These are phyloP conservation scores for Aphanoascus verrucosus DNA, from an alignment of 2,329 filamentous ascomycete genomes.

Conservation along the genomic window DNA sequence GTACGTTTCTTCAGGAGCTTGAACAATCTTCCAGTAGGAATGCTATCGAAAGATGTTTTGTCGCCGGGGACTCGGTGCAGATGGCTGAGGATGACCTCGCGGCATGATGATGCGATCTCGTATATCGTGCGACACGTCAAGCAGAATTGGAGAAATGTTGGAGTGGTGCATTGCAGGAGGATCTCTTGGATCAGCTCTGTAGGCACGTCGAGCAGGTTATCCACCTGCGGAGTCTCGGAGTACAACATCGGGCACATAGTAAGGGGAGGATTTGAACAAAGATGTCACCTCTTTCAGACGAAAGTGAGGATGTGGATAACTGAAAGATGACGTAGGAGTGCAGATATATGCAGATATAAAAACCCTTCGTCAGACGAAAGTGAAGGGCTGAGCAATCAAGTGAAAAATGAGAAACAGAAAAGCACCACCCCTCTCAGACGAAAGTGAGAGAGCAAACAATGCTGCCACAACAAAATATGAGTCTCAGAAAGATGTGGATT, in stretches of 20 bases:
- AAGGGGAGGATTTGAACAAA: not conserved
- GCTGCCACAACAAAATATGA: too few relatives aligned
- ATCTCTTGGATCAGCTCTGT: constrained; percentile 35
- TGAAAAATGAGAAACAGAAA: too few relatives aligned
- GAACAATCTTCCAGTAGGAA: constrained; percentile 23
- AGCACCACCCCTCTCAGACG: too few relatives aligned
- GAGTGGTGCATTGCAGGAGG: constrained; percentile 25
- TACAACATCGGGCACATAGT: not conserved
- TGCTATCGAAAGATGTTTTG: constrained; percentile 18
- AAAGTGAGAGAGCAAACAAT: too few relatives aligned
- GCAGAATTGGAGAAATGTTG: constrained; percentile 31
- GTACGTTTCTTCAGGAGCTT: constrained; percentile 24
- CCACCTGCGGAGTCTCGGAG: not conserved
- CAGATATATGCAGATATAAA: too few relatives aligned
- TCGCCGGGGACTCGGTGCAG: constrained; percentile 28
- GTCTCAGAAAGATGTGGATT: too few relatives aligned
- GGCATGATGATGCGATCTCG: constrained; percentile 26
- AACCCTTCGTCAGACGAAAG: too few relatives aligned
- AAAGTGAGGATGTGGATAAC: not conserved
- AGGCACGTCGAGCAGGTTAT: constrained; percentile 27
- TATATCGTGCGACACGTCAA: constrained; percentile 29
- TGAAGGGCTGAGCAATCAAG: too few relatives aligned
- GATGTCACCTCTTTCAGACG: not conserved
- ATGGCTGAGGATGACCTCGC: constrained; percentile 30
- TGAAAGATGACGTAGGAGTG: too few relatives aligned